phyloP scores from a whole-genome alignment of 2,329 filamentous ascomycete species.

The Raffaelea arxii region DNA sequence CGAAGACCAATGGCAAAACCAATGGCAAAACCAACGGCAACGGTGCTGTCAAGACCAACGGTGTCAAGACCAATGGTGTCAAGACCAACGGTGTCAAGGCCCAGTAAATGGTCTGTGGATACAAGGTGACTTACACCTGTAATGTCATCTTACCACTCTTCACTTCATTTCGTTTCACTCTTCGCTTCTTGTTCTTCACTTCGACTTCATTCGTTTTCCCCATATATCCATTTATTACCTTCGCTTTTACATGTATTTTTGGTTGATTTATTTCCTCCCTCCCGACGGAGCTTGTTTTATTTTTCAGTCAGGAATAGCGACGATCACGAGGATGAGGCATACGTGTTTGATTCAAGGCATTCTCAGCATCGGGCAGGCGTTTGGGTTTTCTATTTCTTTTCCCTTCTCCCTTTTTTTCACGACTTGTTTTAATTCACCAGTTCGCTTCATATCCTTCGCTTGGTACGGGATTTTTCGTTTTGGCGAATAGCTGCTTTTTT shows the following conservation, averaged over 20 bases:
- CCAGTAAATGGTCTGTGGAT: not conserved
- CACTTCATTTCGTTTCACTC: not conserved
- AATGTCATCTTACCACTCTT: not conserved
- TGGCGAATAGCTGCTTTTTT: not conserved
- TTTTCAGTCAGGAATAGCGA: not conserved
- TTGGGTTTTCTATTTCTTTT: not conserved
- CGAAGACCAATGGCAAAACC: not conserved
- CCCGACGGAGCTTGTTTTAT: not conserved
- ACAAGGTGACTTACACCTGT: not conserved
- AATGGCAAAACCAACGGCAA: not conserved
- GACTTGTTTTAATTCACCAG: not conserved
- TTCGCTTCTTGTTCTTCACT: not conserved
- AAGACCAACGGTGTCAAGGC: not conserved
- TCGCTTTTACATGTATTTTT: constrained; percentile 2
- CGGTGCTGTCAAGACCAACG: not conserved
- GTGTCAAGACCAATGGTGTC: not conserved
- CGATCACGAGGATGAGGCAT: not conserved
- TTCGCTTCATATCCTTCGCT: not conserved
- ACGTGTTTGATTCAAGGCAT: not conserved
- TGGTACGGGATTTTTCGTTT: not conserved
- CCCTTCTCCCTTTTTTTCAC: not conserved
- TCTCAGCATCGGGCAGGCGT: constrained; percentile 2
- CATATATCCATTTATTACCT: constrained; percentile 5
- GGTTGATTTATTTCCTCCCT: not conserved
- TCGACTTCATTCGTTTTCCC: not conserved